Evolutionary conservation across 1,284 basidiomycete species (phyloP).

Genomic region (Rhodotorula sp.): DNA sequence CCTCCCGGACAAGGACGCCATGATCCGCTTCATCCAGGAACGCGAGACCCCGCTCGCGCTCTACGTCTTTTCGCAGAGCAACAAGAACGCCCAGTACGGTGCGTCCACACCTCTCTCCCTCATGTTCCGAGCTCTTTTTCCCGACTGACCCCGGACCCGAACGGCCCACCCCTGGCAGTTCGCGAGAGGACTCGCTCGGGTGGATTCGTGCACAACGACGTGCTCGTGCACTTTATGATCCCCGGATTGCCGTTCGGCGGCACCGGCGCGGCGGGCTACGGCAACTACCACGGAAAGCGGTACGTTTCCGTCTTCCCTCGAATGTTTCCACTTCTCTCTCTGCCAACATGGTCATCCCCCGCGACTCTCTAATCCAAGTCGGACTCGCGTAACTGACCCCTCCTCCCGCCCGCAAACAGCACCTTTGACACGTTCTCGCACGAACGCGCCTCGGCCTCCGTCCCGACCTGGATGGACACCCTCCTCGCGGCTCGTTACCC

Average conservation of each 20-base stretch:
- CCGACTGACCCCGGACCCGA: too few relatives aligned
- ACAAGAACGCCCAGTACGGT: conserved; percentile 44
- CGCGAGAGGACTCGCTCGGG: conserved; percentile 36
- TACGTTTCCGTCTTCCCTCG: neutral
- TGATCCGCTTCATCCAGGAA: conserved; percentile 44
- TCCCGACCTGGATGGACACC: conserved; percentile 49
- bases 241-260: conserved; percentile 44
- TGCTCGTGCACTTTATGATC: conserved; percentile 44
- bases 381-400: neutral
- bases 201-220: conserved; percentile 43
- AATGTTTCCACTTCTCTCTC: too few relatives aligned
- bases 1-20: conserved; percentile 24
- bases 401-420: conserved; percentile 10
- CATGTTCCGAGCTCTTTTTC: neutral
- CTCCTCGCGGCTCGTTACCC: conserved; percentile 50
- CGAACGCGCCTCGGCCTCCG: conserved; percentile 48
- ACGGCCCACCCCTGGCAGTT: conserved; percentile 10
- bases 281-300: conserved; percentile 35
- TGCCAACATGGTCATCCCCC: too few relatives aligned
- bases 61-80: conserved; percentile 49
- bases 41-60: conserved; percentile 51
- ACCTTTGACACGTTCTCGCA: conserved; percentile 52
- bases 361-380: too few relatives aligned
- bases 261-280: conserved; percentile 41
- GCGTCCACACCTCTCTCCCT: neutral